Base-by-base conservation (phyloP, 495 filamentous ascomycete genomes). In the Trichoderma orchidacearum region DNA sequence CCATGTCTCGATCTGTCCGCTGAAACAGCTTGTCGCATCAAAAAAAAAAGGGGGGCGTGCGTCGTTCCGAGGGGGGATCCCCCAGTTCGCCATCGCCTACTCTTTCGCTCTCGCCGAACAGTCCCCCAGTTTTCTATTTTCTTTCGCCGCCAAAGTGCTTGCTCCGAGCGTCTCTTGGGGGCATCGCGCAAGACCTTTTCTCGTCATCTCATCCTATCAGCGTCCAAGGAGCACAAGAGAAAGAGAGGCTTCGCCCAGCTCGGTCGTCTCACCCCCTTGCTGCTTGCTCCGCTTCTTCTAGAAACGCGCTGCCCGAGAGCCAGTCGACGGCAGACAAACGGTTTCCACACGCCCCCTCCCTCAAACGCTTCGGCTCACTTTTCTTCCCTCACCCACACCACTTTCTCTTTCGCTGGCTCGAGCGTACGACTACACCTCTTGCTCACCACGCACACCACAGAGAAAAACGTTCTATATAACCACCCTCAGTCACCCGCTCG, bases 1-100 rank as follows among this genome's bases (percentile, higher is more conserved):
- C 11, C 41, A 48, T 48, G 21, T 23, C 15, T 8, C 21, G 41
- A 48, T 48, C 41, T 48, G 41, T 23, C 41, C 27, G 41, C 41
- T 48, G 41, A 48, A 48, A 48, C 41, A 3, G 41, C 41, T 48
- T 48, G 41, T 25, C 41, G 41, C 41, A 48, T 48, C 21, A 27
- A 45, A 48, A 45, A 45, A 48, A 45, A 48, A 48, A 48, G 41
- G 41, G 41, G 41, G 41, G 41, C 41, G 41, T 48, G 41, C 41
- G 41, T 25, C 17, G 17, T 17, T 8, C 12, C 13, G 11, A 3
- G n/a, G 41, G 41, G 41, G 18, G n/a, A n/a, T n/a, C n/a, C n/a
- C 41, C 41, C 41, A 18, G 21, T 48, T 6, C 27, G 41, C 21
- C 21, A 17, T 25, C 41, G 13, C n/a, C 41, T 9, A 28, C 41